Base-by-base conservation (phyloP, 2,329 filamentous ascomycete genomes). In the Alternaria dauci region DNA sequence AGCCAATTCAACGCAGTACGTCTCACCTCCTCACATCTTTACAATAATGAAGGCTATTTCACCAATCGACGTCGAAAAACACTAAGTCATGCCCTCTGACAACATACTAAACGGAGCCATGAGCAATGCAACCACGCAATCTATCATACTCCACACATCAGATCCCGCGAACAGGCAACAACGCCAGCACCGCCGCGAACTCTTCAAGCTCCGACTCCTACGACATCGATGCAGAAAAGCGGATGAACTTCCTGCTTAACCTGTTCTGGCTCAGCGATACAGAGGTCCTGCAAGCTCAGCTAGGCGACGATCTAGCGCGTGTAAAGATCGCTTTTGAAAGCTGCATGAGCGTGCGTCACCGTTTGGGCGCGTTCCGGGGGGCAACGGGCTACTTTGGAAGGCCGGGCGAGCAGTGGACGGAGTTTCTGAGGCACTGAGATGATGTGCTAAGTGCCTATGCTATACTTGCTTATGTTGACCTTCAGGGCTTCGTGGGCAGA, bases 341-440 rank as follows among this genome's bases (percentile, higher is more conserved):
- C 46, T 63, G 58, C 58, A 66, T 59, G 52, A 44, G 14, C n/a
- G 65, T 65, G 62, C 57, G 59, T 8, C 11, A 56, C 32, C 30
- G 48, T 11, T 41, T 67, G 8, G 20, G 47, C 14, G 30, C 30
- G 5, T 67, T 65, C 30, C 56, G 44, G 26, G 55, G 11, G 12
- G 38, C 12, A 18, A 65, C 42, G 3, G 48, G 55, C 34, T 65
- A 67, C 30, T 55, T 52, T 48, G 53, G 53, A 11, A 30, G 23
- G 20, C 58, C 58, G 44, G 61, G 61, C 23, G 55, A 48, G 12
- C 36, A 51, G 18, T 66, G 58, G 63, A 52, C 34, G 5, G 52
- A 44, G 30, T 41, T 58, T 18, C 38, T 66, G 8, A 55, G 54
- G 25, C 41, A 43, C 4, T 52, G 62, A 43, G 38, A 52, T 42